phyloP scores from a whole-genome alignment of 192 early-diverging fungal genomes.

The Polychytrium aggregatum region DNA sequence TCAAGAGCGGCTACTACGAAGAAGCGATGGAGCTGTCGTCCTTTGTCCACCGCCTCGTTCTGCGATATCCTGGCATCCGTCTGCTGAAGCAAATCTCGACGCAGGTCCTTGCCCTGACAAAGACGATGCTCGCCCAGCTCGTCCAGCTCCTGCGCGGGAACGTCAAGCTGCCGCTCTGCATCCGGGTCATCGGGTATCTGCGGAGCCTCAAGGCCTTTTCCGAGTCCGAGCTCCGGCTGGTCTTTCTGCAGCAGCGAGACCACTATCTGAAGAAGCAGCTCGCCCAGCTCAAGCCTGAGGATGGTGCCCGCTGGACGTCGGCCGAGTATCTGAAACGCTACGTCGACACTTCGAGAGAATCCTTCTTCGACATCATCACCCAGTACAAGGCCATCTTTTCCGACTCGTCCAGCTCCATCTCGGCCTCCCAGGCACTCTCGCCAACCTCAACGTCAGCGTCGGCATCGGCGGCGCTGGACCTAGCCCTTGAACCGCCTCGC shows the following conservation, averaged over 20 bases:
- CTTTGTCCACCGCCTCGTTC: constrained; percentile 45
- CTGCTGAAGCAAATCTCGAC: constrained; percentile 47
- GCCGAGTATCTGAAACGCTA: constrained; percentile 62
- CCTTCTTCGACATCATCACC: constrained; percentile 69
- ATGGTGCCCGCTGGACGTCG: constrained; percentile 4
- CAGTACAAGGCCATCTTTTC: constrained; percentile 71
- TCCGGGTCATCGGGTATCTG: constrained; percentile 68
- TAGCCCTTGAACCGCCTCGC: too few relatives aligned
- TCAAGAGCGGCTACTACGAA: constrained; percentile 68
- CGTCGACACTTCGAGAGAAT: constrained; percentile 60
- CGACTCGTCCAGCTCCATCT: neutral
- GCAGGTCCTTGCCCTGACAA: constrained; percentile 39
- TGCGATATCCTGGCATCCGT: constrained; percentile 43
- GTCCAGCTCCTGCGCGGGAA: constrained; percentile 52
- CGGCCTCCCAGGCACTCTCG: neutral
- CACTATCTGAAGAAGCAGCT: constrained; percentile 46
- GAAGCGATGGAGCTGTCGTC: constrained; percentile 71
- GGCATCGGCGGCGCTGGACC: constrained; percentile 5
- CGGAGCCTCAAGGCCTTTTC: constrained; percentile 57
- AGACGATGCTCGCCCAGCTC: constrained; percentile 57
- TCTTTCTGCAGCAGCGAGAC: constrained; percentile 63
- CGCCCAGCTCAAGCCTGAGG: constrained; percentile 23
- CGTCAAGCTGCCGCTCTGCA: constrained; percentile 63
- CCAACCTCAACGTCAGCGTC: neutral
- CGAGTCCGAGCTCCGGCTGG: constrained; percentile 59